Conservation (phyloP, 192 early-diverging fungal genomes). For the Coemansia sp. region DNA sequence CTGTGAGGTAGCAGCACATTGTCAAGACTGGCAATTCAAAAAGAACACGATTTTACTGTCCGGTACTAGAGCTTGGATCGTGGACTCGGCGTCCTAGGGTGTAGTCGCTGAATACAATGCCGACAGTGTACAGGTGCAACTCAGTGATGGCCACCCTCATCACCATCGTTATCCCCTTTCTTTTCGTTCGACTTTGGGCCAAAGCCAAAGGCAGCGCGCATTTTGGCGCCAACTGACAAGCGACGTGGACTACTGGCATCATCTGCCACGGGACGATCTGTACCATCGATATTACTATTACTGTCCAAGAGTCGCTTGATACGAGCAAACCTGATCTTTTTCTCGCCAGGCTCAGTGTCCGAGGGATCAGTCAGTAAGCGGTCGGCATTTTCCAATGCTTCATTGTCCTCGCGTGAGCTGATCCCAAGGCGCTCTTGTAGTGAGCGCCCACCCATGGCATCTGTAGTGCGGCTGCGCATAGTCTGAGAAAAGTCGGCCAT, state of each 20-base stretch:
- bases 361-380: constrained; percentile 16
- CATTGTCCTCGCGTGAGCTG: constrained; percentile 20
- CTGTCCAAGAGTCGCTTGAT: constrained; percentile 29
- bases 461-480: constrained; percentile 18
- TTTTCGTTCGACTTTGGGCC: constrained; percentile 6
- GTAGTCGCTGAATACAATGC: constrained; percentile 3
- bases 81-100: constrained; percentile 26
- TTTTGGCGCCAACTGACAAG: constrained; percentile 38
- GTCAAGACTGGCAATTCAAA: constrained; percentile 1
- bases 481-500: constrained; percentile 15
- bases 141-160: not conserved
- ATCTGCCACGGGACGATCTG: not conserved
- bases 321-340: constrained; percentile 34
- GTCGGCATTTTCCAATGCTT: constrained; percentile 19
- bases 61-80: not conserved
- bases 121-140: not conserved
- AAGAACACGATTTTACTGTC: too few species aligned
- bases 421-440: constrained; percentile 23
- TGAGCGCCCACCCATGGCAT: constrained; percentile 13
- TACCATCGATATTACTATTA: not conserved
- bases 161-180: not conserved
- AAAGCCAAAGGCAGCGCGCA: constrained; percentile 45
- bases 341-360: constrained; percentile 28
- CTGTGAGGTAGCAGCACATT: constrained; percentile 16
- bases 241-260: constrained; percentile 1